Conservation (phyloP, 352 stramenopile species). For the Globisporangium viniferum region DNA sequence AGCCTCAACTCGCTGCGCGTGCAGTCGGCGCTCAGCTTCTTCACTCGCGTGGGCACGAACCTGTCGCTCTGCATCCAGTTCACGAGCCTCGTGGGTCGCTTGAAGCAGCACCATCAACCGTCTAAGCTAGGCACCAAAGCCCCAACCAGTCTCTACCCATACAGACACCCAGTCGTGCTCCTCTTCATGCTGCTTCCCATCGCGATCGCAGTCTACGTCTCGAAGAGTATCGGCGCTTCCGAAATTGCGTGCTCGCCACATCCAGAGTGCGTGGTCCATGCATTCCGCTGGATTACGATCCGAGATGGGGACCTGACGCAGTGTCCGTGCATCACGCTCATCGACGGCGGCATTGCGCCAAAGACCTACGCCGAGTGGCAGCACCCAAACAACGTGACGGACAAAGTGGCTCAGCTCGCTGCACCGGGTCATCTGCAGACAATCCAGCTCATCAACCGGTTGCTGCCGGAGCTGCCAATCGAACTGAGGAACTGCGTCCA, state of each 20-base stretch:
- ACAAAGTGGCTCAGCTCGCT: slow-evolving; percentile 21
- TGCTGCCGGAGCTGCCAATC: slow-evolving; percentile 19
- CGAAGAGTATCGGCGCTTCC: slow-evolving; percentile 7
- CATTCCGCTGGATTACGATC: slow-evolving; percentile 1
- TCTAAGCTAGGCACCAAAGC: not conserved
- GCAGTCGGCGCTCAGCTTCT: not conserved
- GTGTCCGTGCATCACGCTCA: slow-evolving; percentile 32
- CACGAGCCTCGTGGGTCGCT: not conserved
- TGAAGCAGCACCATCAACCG: not conserved
- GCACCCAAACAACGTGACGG: slow-evolving; percentile 14
- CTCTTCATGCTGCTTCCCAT: not conserved
- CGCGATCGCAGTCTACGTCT: not conserved
- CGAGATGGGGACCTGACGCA: slow-evolving; percentile 4
- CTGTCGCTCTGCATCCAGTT: not conserved
- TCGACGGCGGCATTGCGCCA: slow-evolving; percentile 17
- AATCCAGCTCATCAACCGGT: slow-evolving; percentile 30
- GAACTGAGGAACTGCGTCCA: slow-evolving; percentile 18
- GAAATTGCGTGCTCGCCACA: not conserved
- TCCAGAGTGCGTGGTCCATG: slow-evolving; percentile 14
- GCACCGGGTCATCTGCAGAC: slow-evolving; percentile 24
- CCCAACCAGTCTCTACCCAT: not conserved
- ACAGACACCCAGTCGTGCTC: slow-evolving; percentile 12
- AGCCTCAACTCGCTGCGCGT: not conserved
- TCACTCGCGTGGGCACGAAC: not conserved
- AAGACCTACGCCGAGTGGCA: slow-evolving; percentile 23